Base-by-base conservation (phyloP, 148 eudicot species). In the Pharnaceum exiguum region DNA sequence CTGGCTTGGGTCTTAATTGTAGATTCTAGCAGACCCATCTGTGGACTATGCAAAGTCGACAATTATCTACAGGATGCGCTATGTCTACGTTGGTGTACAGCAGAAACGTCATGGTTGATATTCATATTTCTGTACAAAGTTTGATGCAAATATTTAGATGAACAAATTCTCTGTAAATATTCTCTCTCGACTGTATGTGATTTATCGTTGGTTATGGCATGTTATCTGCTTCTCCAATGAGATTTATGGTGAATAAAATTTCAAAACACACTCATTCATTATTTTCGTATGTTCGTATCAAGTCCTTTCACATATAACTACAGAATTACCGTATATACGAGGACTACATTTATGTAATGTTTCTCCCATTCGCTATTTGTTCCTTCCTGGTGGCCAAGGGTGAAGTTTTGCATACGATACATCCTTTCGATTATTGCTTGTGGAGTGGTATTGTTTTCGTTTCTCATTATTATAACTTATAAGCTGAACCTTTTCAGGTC, bases 131-230 rank as follows among this genome's bases (percentile, higher is more conserved):
- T 26, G 5, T 21, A 16, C 35, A 25, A 48, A 60, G 16, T n/a
- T 48, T 37, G 56, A 19, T 52, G 51, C 59, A 42, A 28, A 43
- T 31, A 16, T 15, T 39, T 26, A 49, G 22, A 28, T 27, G n/a
- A 48, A 18, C 28, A 30, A 26, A 37, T 24, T 50, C 38, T n/a
- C 18, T 63, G 59, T 63, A 63, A 43, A 63, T 63, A 63, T 36
- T 35, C 21, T 18, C 25, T 63, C 33, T 31, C 37, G 17, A 16
- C 25, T 44, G 30, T 31, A 29, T 43, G 21, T 44, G 8, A 53
- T 53, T 63, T 26, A 63, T 63, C 32, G 40, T 40, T 51, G 22
- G 38, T 29, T 51, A 19, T 12, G 21, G 5, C 31, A 36, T 49
- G 21, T 51, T 30, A 35, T 4, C 42, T 44, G 48, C 28, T 0